Conservation (phyloP, 2,329 filamentous ascomycete species). For the Calonectria hongkongensis region DNA sequence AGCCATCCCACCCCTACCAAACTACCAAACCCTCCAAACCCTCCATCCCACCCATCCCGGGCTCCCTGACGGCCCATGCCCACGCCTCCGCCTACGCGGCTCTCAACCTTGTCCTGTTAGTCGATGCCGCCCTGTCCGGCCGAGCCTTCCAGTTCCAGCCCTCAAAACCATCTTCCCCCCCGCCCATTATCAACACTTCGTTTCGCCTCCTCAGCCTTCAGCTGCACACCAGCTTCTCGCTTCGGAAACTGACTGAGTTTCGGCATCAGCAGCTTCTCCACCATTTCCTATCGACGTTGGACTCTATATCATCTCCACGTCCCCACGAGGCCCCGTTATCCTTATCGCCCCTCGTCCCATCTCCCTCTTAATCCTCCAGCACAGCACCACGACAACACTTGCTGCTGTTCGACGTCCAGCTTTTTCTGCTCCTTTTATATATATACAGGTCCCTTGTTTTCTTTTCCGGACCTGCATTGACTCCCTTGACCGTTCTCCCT, state of each 20-base stretch:
- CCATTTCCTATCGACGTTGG: conserved; percentile 27
- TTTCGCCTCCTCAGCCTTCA: conserved; percentile 44
- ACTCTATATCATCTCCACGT: conserved; percentile 28
- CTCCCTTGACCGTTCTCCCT: conserved; percentile 47
- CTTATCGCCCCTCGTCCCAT: conserved; percentile 22
- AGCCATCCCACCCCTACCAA: conserved; percentile 37
- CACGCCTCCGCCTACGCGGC: conserved; percentile 54
- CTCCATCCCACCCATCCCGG: conserved; percentile 49
- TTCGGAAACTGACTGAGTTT: conserved; percentile 49
- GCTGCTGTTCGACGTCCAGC: neutral
- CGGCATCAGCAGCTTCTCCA: conserved; percentile 46
- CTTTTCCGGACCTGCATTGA: conserved; percentile 3
- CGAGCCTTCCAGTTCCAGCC: conserved; percentile 44
- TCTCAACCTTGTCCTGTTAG: conserved; percentile 56
- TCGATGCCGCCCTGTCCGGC: conserved; percentile 55
- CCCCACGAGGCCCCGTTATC: conserved; percentile 24
- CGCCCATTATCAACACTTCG: conserved; percentile 45
- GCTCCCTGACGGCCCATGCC: conserved; percentile 53
- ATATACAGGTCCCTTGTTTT: neutral
- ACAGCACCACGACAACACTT: neutral
- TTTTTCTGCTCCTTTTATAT: neutral
- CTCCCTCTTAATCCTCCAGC: conserved; percentile 13
- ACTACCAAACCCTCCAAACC: conserved; percentile 44
- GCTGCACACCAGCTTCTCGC: conserved; percentile 50
- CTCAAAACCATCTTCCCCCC: conserved; percentile 55